Percentiles rank a stretch among this genome's conserved stretches.
These are phyloP conservation scores for Chrysoporthe puriensis DNA, from an alignment of 2,329 filamentous ascomycete species.

Conservation along the genomic window DNA sequence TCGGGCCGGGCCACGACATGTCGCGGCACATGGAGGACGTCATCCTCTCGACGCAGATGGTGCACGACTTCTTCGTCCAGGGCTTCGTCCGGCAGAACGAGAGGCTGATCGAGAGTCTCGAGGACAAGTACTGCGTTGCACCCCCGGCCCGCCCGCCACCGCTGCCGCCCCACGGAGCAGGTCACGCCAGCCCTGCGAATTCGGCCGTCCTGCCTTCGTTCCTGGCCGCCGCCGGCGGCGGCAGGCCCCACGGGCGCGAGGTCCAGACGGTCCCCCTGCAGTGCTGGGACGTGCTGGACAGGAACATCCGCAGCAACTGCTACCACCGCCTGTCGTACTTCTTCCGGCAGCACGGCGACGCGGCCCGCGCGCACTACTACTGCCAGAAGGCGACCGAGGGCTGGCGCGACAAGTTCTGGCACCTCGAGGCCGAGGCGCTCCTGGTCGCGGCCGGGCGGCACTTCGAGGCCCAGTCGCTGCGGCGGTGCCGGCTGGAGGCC, in stretches of 20 bases:
- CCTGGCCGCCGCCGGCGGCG: not conserved
- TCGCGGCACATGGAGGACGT: slow-evolving; percentile 29
- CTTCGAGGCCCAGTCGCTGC: slow-evolving; percentile 28
- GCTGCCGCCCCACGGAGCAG: no score
- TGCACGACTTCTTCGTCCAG: slow-evolving; percentile 26
- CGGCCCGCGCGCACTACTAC: not conserved
- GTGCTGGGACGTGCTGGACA: slow-evolving; percentile 28
- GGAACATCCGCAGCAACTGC: slow-evolving; percentile 29
- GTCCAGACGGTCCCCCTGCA: slow-evolving; percentile 2
- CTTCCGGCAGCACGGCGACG: slow-evolving; percentile 6
- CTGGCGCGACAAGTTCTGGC: slow-evolving; percentile 27
- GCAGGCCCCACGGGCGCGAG: not conserved
- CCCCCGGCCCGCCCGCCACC: not conserved
- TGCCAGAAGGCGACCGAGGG: slow-evolving; percentile 22
- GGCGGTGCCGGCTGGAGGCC: slow-evolving; percentile 26
- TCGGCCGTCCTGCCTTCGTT: no score
- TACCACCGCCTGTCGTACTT: slow-evolving; percentile 26
- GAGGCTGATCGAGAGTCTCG: slow-evolving; percentile 22
- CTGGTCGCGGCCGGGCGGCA: slow-evolving; percentile 22
- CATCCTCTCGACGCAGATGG: slow-evolving; percentile 26
- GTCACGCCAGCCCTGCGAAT: not conserved
- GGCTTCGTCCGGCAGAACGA: slow-evolving; percentile 25
- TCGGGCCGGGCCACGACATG: slow-evolving; percentile 25
- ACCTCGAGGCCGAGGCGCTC: slow-evolving; percentile 24
- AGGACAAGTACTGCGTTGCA: slow-evolving; percentile 22